Base-by-base conservation (phyloP, 2,329 filamentous ascomycete species). In the Colletotrichum orchidophilum region DNA sequence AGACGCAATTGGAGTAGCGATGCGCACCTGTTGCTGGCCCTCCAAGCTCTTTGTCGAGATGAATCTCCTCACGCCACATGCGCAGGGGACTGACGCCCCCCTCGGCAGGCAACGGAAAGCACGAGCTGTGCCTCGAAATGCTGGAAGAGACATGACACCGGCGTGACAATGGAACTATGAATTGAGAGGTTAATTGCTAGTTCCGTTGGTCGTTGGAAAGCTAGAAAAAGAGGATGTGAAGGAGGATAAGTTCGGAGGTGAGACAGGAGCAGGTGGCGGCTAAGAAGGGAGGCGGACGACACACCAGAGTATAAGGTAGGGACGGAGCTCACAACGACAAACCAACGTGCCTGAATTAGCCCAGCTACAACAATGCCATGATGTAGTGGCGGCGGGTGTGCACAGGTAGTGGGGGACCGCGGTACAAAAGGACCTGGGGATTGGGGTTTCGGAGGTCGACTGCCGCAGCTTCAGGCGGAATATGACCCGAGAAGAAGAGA, bases 21-120 rank as follows among this genome's bases (percentile, higher is more conserved):
- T 68, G 76, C 83, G 52, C 77, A 91, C 89, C 83, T 87, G 85
- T 76, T 91, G 90, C 79, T 92, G 90, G 73, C 86, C 83, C 67
- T 92, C 90, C 66, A 83, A 78, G 42, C 81, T 79, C 65, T 83
- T 77, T 59, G 87, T 86, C 52, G 87, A 87, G 66, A 85, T 81
- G 42, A 78, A 76, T 76, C 83, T 82, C 73, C 77, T 80, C 73
- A 79, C 75, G 27, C 72, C 62, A 53, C 72, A 67, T 50, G 60
- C 21, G 66, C 61, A 57, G 11, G 53, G 29, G 12, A 63, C 39
- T 31, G 60, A 39, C 42, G 74, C 66, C 12, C 77, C 77, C 70
- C 77, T 79, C 63, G 80, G 81, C 78, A 82, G 77, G 79, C 77
- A 80, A 75, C 85, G 83, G 66, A 87, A 79, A 75, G 83, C 82